Percentiles rank a stretch among this genome's conserved stretches.
These are phyloP conservation scores for Pelomyxa schiedti DNA, from an alignment of 78 protist genomes.

Conservation along the genomic window DNA sequence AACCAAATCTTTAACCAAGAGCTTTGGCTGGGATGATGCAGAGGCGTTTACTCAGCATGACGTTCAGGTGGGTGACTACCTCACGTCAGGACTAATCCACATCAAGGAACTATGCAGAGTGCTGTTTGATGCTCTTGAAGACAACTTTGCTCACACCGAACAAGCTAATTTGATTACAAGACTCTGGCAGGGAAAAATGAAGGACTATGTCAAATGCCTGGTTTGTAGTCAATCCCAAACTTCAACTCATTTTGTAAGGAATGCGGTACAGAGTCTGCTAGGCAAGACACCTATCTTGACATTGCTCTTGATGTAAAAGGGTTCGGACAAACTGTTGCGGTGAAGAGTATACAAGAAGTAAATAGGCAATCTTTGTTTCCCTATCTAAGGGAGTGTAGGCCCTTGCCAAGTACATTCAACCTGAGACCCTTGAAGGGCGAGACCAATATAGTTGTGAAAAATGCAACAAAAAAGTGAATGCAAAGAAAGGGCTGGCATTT, in stretches of 20 bases:
- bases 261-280: not conserved
- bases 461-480: conserved; percentile 12
- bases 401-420: conserved; percentile 10
- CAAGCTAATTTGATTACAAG: not conserved
- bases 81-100: too few species aligned
- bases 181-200: conserved; percentile 16
- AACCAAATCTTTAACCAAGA: not conserved
- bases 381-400: too few species aligned
- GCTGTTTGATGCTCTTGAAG: conserved; percentile 28
- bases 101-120: conserved; percentile 19
- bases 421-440: conserved; percentile 26
- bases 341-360: conserved; percentile 7
- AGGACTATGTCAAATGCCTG: conserved; percentile 8
- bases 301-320: conserved; percentile 6
- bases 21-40: conserved; percentile 19
- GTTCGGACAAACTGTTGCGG: not conserved
- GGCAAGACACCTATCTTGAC: conserved; percentile 5
- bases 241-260: too few species aligned
- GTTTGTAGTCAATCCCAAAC: too few species aligned
- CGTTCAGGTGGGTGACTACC: too few species aligned
- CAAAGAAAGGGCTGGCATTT: conserved; percentile 19
- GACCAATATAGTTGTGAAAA: conserved; percentile 22
- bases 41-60: conserved; percentile 37
- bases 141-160: not conserved
- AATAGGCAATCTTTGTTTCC: too few species aligned